phyloP scores from a whole-genome alignment of 2,329 filamentous ascomycete genomes.

The Claviceps pazoutovae region DNA sequence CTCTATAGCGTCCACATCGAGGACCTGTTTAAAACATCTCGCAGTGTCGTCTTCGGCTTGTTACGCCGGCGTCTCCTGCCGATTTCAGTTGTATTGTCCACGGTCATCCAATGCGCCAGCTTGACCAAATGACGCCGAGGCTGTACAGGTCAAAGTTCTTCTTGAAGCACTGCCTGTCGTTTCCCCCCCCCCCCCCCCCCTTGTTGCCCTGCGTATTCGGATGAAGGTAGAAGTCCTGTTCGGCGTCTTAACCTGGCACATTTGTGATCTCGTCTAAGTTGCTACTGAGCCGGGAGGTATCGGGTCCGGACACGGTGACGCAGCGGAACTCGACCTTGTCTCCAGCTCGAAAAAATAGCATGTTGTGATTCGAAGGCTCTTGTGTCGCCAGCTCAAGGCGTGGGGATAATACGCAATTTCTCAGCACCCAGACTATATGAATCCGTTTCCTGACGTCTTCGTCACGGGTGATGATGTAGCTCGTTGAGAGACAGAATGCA shows the following conservation, averaged over 20 bases:
- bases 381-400: slow-evolving; percentile 21
- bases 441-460: too few species aligned
- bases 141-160: slow-evolving; percentile 40
- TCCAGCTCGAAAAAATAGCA: slow-evolving; percentile 33
- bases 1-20: slow-evolving; percentile 16
- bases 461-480: too few species aligned
- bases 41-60: slow-evolving; percentile 23
- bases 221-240: slow-evolving; percentile 37
- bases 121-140: slow-evolving; percentile 39
- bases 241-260: slow-evolving; percentile 27
- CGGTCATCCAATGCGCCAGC: slow-evolving; percentile 36
- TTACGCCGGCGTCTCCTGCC: slow-evolving; percentile 20
- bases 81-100: slow-evolving; percentile 23
- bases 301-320: slow-evolving; percentile 40
- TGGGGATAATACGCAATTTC: slow-evolving; percentile 8
- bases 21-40: slow-evolving; percentile 20
- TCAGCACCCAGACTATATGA: too few species aligned
- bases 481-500: slow-evolving; percentile 3
- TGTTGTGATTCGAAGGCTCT: slow-evolving; percentile 41
- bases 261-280: slow-evolving; percentile 36
- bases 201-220: slow-evolving; percentile 26
- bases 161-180: slow-evolving; percentile 23
- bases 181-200: too few species aligned
- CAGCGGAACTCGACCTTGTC: slow-evolving; percentile 24
- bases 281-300: slow-evolving; percentile 38